Evolutionary conservation across 2,329 filamentous ascomycete species (phyloP), one percentile per base, ranked within the genome.

Genomic region (Claviceps sp.): DNA sequence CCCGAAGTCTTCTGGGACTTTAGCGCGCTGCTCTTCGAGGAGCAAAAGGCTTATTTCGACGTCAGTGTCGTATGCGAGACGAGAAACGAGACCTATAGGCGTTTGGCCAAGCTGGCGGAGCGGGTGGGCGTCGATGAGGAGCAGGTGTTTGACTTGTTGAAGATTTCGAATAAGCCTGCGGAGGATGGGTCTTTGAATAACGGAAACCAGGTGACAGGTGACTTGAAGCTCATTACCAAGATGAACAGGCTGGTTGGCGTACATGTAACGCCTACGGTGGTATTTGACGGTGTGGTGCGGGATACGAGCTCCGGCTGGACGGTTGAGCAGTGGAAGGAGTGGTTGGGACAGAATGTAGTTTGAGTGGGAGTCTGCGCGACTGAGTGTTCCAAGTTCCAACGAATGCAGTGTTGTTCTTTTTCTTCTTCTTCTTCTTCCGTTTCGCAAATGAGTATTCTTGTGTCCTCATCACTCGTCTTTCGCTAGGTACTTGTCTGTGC

Each of bases 181-280:
- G 71, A 74, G 44, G 83, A 87, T 59, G 87, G 85, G 0, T 71
- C 75, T 36, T 66, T 89, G 65, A 97, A 97, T 64, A 66, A 64
- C 8, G 90, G 91, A 0, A 96, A 97, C 65, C 72, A 73, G 52
- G 84, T 94, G 49, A 96, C 90, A 24, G 78, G 85, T 64, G 89
- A 95, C 66, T 67, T 96, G 52, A 96, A 95, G 74, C 68, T 87
- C 48, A 72, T 91, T 61, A 81, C 91, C 55, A 94, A 90, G 77
- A 84, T 84, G 66, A 78, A 87, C 61, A 74, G 91, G 44, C 69
- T 93, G 58, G 78, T 87, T 8, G 86, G 90, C 13, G 81, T 95
- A 44, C 91, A 97, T 71, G 88, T 96, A 42, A 91, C 88, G 43
- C 91, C 91, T 1, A 96, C 90, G 0, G 89, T 91, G 20, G 75